Base-by-base conservation (phyloP, 192 early-diverging fungal species). In the Coemansia pectinata region DNA sequence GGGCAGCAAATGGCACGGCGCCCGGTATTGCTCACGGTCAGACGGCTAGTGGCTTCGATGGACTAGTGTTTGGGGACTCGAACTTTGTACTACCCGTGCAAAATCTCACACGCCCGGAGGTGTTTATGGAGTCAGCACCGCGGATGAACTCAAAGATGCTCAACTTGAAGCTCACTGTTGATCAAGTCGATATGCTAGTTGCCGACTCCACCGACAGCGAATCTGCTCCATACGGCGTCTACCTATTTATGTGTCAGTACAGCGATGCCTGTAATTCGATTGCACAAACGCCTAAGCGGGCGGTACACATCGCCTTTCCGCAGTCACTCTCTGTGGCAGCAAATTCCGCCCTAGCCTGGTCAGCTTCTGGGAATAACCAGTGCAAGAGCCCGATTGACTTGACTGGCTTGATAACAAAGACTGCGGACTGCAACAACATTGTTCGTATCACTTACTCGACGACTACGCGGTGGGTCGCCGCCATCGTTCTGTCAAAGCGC, bases 391-490 rank as follows among this genome's bases (percentile, higher is more conserved):
- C 81, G 44, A 53, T 75, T 27, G 63, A 70, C 41, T 44, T 83
- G 62, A 71, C 70, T 5, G 48, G 34, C 31, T 11, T 59, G 39
- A 5, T 83, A 2, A 41, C 42, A 33, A 62, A 59, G 62, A 60
- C 66, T 2, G 50, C 61, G 4, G 70, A 69, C 1, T 19, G 53
- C 15, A 55, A 53, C 0, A 83, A 83, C 65, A 53, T 17, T 19
- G 40, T 83, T 19, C 34, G 62, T 8, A 44, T 83, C 7, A 52
- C 59, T n/a, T 83, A 76, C 60, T 63, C 60, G 31, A 64, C 73
- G 12, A 2, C 11, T 25, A 11, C 29, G 1, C 47, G 72, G 21
- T 66, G 60, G 50, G 58, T 78, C 0, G 72, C 60, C 1, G 66
- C 71, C 36, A 11, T 76, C 5, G 44, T 71, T 29, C 45, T 78